Conservation (phyloP, 2,329 filamentous ascomycete species). For the Fusarium miscanthi region DNA sequence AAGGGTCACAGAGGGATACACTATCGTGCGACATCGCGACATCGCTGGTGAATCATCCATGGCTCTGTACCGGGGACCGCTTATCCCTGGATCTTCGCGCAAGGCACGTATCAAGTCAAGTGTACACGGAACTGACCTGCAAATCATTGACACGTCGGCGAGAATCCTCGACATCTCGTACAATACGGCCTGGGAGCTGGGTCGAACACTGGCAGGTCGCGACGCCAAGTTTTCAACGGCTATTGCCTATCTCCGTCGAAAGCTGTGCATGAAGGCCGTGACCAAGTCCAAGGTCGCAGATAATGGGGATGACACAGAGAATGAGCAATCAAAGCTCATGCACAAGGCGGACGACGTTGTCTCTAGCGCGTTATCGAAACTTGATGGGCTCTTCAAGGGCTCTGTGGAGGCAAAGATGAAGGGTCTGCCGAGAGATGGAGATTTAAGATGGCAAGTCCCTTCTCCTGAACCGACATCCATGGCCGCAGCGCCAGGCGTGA, state of each 20-base stretch:
- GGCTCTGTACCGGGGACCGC: not conserved
- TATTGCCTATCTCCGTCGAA: not conserved
- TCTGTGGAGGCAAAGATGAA: not conserved
- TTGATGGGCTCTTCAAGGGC: not conserved
- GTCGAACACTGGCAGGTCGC: not conserved
- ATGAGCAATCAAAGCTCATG: not conserved
- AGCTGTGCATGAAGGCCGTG: not conserved
- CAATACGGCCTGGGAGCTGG: not conserved
- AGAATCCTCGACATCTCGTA: not conserved
- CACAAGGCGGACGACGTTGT: not conserved
- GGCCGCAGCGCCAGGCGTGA: not conserved
- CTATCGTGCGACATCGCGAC: not conserved
- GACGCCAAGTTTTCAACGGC: not conserved
- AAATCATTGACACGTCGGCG: not conserved
- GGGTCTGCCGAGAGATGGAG: not conserved
- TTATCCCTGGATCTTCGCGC: not conserved
- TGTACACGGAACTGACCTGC: not conserved
- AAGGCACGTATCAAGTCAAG: not conserved
- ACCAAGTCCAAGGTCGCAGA: not conserved
- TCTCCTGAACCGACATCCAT: not conserved
- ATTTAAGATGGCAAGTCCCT: not conserved
- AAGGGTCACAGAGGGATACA: not conserved
- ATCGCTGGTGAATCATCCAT: not conserved
- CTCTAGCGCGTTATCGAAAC: not conserved
- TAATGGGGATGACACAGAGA: not conserved